Evolutionary conservation across 768 basidiomycete species (phyloP), one percentile per base, ranked within the genome.

Genomic region (Tephrocybe sp.): DNA sequence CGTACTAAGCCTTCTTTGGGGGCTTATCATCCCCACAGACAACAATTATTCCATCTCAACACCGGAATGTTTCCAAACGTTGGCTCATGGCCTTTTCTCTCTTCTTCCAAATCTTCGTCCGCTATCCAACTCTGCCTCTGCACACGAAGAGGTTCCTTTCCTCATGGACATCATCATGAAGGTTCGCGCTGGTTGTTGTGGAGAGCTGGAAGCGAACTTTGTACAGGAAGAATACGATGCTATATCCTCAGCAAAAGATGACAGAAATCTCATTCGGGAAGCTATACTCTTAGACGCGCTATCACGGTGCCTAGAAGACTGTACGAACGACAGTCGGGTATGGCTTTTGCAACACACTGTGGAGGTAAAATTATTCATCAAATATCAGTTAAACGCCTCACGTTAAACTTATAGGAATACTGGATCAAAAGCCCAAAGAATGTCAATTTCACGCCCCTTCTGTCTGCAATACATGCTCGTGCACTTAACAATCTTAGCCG

Each of bases 151-250:
- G 45, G 56, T 63, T 9, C 57, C 58, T 20, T 55, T 74, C 3
- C 48, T 79, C 3, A 66, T 68, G 34, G 76, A 78, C 3, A 64
- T 80, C 12, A 71, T 85, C 23, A 55, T 62, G 1, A 69, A 77
- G 23, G 66, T 83, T n/a, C 60, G 71, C 28, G 63, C 65, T 18
- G 81, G 80, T 1, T 70, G 69, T 37, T 74, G 77, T 50, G 81
- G 79, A 8, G 72, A 77, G 34, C 65, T 86, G 3, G 76, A 80
- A 15, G 60, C 68, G 24, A 63, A 68, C 4, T 63, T 72, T 5
- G 56, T 85, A 3, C 75, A 81, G 59, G 76, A 79, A 48, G 76
- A 79, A 45, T 86, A 82, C 58, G 77, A 72, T 53, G 62, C 64
- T 37, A 51, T 65, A 56, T 58, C 64, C 58, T 72, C 74, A 4